Evolutionary conservation across 2,329 filamentous ascomycete species (phyloP).

Genomic region (Monilinia fructigena): DNA sequence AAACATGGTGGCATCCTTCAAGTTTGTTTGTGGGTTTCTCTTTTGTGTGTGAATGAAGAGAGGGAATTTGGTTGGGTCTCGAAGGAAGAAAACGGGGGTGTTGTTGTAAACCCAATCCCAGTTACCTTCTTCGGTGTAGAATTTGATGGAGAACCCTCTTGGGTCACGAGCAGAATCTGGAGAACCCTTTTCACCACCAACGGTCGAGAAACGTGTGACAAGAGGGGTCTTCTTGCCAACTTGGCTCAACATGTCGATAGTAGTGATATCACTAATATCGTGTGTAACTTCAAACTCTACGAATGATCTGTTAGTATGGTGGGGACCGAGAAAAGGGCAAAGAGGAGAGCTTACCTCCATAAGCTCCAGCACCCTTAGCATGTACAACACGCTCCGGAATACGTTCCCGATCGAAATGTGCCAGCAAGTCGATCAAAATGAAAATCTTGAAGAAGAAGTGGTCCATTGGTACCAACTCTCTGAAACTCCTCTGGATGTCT

Average conservation of each 20-base stretch:
- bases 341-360: slow-evolving; percentile 32
- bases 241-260: slow-evolving; percentile 45
- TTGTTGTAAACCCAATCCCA: slow-evolving; percentile 77
- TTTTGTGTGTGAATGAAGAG: slow-evolving; percentile 78
- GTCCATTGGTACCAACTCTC: slow-evolving; percentile 55
- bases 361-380: slow-evolving; percentile 44
- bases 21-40: slow-evolving; percentile 68
- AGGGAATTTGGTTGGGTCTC: slow-evolving; percentile 73
- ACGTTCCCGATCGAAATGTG: slow-evolving; percentile 53
- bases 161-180: slow-evolving; percentile 67
- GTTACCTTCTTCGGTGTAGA: slow-evolving; percentile 68
- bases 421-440: slow-evolving; percentile 64
- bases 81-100: slow-evolving; percentile 74
- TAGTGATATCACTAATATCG: slow-evolving; percentile 35
- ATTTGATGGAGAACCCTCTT: slow-evolving; percentile 67
- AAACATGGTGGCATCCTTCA: slow-evolving; percentile 58
- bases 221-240: slow-evolving; percentile 68
- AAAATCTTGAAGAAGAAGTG: slow-evolving; percentile 63
- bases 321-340: background rate
- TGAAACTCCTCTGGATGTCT: slow-evolving; percentile 53
- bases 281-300: slow-evolving; percentile 39
- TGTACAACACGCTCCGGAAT: slow-evolving; percentile 60
- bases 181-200: slow-evolving; percentile 67
- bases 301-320: slow-evolving; percentile 23
- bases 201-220: slow-evolving; percentile 68